phyloP scores from a whole-genome alignment of 805 yeast genomes.

The Hyphopichia homilentoma region DNA sequence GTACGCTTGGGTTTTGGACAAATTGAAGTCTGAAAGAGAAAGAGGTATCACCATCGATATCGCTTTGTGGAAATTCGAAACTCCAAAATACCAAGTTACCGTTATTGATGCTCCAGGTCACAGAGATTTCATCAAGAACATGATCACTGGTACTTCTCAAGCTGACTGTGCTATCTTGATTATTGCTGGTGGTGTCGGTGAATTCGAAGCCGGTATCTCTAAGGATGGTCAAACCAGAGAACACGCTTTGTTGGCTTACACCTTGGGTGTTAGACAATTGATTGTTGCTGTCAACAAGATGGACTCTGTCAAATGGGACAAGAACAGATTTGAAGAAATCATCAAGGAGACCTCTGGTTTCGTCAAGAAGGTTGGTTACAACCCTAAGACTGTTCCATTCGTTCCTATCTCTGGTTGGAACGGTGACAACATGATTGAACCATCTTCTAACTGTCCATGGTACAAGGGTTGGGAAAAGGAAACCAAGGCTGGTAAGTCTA shows the following conservation, averaged over 20 bases:
- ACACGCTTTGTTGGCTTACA: conserved; percentile 86
- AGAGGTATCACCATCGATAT: conserved; percentile 96
- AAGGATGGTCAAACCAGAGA: conserved; percentile 94
- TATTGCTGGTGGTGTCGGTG: conserved; percentile 91
- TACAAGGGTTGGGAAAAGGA: conserved; percentile 83
- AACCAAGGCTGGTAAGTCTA: conserved; percentile 62
- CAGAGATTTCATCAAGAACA: conserved; percentile 94
- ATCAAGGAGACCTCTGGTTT: conserved; percentile 73
- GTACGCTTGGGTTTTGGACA: conserved; percentile 97
- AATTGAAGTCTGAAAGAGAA: conserved; percentile 93
- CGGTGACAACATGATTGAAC: conserved; percentile 91
- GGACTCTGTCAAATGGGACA: conserved; percentile 89
- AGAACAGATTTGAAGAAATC: conserved; percentile 76
- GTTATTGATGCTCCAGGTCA: conserved; percentile 96
- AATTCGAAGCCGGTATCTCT: conserved; percentile 93
- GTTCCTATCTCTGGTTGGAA: conserved; percentile 91
- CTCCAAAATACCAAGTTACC: conserved; percentile 85
- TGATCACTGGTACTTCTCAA: conserved; percentile 94
- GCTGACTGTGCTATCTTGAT: conserved; percentile 90
- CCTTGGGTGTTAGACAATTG: conserved; percentile 83
- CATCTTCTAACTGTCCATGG: conserved; percentile 81
- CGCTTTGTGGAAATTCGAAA: conserved; percentile 86
- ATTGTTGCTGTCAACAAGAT: conserved; percentile 92
- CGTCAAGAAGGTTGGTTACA: conserved; percentile 83
- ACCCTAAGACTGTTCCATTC: conserved; percentile 78